Conservation (phyloP, 2,329 filamentous ascomycete genomes). For the Pseudocercospora musae region DNA sequence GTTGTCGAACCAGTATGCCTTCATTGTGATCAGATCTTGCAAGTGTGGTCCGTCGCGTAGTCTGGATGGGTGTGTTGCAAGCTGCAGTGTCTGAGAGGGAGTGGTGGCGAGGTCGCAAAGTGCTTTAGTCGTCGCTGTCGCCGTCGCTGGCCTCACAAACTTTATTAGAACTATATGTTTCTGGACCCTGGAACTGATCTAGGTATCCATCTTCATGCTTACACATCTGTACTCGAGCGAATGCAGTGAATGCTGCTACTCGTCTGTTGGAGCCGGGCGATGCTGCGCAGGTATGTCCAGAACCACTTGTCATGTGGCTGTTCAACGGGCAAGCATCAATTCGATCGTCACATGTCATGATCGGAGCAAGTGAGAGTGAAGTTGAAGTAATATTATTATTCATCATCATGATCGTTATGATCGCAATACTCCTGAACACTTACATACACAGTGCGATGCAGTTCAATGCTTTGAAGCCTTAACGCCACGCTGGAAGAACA, state of each 20-base stretch:
- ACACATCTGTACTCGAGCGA: neutral
- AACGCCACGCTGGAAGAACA: constrained; percentile 1
- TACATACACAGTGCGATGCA: neutral
- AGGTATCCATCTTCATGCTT: neutral
- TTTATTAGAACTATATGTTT: neutral
- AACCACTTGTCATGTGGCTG: neutral
- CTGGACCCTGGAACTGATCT: neutral
- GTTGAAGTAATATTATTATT: neutral
- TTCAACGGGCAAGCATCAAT: neutral
- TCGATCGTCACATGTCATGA: neutral
- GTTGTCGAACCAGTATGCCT: constrained; percentile 70
- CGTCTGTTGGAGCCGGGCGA: neutral
- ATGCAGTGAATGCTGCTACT: constrained; percentile 1
- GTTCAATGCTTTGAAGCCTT: neutral
- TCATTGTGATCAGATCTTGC: constrained; percentile 51
- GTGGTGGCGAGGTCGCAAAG: neutral
- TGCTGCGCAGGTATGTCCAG: neutral
- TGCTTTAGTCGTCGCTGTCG: neutral
- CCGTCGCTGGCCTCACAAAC: neutral
- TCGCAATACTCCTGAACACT: neutral
- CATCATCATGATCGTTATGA: neutral
- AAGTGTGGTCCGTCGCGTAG: neutral
- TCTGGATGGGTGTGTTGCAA: neutral
- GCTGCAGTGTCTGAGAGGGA: neutral
- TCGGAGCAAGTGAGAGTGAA: neutral